These are phyloP conservation scores for Aspergillus niger DNA, from an alignment of 2,329 filamentous ascomycete genomes.

Conservation along the genomic window DNA sequence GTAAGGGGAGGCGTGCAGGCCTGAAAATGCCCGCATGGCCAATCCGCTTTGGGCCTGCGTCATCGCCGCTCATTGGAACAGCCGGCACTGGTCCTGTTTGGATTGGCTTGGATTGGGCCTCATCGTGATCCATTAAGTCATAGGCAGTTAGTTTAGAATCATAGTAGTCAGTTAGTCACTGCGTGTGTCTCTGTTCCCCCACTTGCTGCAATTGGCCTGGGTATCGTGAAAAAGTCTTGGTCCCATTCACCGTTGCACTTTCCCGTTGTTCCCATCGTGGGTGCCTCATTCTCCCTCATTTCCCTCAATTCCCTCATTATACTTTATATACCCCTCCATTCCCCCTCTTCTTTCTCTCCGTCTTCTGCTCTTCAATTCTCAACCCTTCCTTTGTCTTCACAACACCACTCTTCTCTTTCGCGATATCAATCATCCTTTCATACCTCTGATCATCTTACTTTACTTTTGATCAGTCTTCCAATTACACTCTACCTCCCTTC, in stretches of 20 bases:
- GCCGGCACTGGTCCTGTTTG: neutral
- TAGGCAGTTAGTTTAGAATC: neutral
- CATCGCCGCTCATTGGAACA: conserved; percentile 3
- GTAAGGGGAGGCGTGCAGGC: neutral
- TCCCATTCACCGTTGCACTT: conserved; percentile 3
- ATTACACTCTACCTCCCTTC: neutral
- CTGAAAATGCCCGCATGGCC: neutral
- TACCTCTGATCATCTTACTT: neutral
- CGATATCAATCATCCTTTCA: neutral
- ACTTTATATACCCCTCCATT: conserved; percentile 22
- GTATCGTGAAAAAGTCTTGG: neutral
- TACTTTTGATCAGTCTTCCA: neutral
- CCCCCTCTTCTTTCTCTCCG: conserved; percentile 8
- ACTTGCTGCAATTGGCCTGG: neutral
- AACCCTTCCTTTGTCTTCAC: neutral
- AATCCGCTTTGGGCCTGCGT: conserved; percentile 1
- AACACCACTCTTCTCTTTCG: neutral
- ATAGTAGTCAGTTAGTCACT: neutral
- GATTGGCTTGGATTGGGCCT: neutral
- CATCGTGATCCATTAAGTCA: conserved; percentile 1
- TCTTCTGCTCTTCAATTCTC: conserved; percentile 5
- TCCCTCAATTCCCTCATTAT: conserved; percentile 9
- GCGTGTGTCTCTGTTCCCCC: neutral
- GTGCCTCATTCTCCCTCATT: conserved; percentile 4
- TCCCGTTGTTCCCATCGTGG: conserved; percentile 5